A percentile compares a stretch with the other conserved stretches of the same genome.
These are phyloP conservation scores for Teunomyces funiuensis DNA, from an alignment of 805 yeast genomes.

Conservation along the genomic window DNA sequence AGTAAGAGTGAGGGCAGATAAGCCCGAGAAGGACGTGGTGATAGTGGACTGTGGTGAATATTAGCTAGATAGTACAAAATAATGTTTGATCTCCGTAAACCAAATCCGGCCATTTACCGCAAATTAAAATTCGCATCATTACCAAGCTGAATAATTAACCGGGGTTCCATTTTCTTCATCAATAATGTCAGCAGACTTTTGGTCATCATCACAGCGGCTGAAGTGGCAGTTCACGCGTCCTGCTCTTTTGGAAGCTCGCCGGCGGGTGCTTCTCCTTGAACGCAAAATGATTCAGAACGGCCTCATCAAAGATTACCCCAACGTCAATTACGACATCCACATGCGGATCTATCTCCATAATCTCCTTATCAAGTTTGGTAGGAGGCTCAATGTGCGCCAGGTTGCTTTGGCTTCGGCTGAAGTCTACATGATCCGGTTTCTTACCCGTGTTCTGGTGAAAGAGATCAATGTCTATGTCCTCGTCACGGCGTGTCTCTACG, in stretches of 20 bases:
- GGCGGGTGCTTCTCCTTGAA: conserved; percentile 40
- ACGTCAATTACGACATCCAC: conserved; percentile 54
- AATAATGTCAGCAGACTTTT: conserved; percentile 79
- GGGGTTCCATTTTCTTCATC: neutral
- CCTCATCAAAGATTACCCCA: conserved; percentile 41
- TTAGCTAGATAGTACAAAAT: no score
- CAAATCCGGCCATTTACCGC: neutral
- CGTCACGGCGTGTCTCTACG: conserved; percentile 80
- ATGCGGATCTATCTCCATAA: conserved; percentile 79
- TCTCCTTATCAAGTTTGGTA: conserved; percentile 70
- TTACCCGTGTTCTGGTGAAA: conserved; percentile 66
- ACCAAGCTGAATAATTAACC: neutral
- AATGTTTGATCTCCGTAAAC: no score
- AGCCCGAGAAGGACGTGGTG: conserved; percentile 3
- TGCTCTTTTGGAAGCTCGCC: conserved; percentile 48
- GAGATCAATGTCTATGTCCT: conserved; percentile 82
- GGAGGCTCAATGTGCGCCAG: conserved; percentile 76
- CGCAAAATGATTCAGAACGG: conserved; percentile 45
- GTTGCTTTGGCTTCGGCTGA: conserved; percentile 88
- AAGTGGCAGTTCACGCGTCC: conserved; percentile 81
- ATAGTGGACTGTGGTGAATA: conserved; percentile 11
- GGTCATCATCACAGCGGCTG: conserved; percentile 79
- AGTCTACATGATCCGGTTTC: conserved; percentile 75
- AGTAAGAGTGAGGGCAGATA: conserved; percentile 4
- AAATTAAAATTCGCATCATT: neutral